Base-by-base conservation (phyloP, 148 eudicot genomes). In the Nyssa sinensis region DNA sequence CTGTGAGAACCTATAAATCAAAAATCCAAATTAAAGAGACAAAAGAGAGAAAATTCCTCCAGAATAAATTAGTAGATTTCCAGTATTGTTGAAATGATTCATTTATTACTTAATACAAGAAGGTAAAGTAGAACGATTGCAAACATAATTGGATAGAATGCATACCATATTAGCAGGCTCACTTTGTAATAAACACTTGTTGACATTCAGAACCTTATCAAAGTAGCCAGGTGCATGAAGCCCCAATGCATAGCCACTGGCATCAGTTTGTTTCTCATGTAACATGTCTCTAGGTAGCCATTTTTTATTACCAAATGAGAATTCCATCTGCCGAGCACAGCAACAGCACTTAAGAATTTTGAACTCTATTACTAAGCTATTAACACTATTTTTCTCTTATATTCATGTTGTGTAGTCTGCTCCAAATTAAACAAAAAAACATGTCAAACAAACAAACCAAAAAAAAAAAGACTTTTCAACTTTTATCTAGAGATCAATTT, bases 151-250 rank as follows among this genome's bases (percentile, higher is more conserved):
- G 16, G 16, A 12, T 11, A 44, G 51, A 44, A 44, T 4, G 39
- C 83, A 73, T 83, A 94, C 98, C 94, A 64, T 74, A 83, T 94
- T 89, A 37, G 90, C 97, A 68, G 96, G 92, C 66, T 86, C 88
- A 73, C 98, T 92, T 82, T 94, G 98, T 74, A 94, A 79, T 39
- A 92, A 78, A 81, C 98, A 94, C 64, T 83, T 94, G 68, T 92
- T 71, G 53, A 94, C 78, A 79, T 92, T 78, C 25, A 94, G 88
- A 79, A 95, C 92, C 88, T 89, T 95, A 71, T 95, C 97, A 79
- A 89, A 92, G 81, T 86, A 95, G 34, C 99, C 97, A 76, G 99
- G 99, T 68, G 96, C 99, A 79, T 95, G 99, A 65, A 95, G 88
- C 73, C 99, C 99, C 77, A 95, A 86, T 55, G 96, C 93, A 80